Percentiles rank a stretch among this genome's conserved stretches.
Evolutionary conservation across 2,329 filamentous ascomycete genomes (phyloP).

Genomic region (Pseudogymnoascus sp.): DNA sequence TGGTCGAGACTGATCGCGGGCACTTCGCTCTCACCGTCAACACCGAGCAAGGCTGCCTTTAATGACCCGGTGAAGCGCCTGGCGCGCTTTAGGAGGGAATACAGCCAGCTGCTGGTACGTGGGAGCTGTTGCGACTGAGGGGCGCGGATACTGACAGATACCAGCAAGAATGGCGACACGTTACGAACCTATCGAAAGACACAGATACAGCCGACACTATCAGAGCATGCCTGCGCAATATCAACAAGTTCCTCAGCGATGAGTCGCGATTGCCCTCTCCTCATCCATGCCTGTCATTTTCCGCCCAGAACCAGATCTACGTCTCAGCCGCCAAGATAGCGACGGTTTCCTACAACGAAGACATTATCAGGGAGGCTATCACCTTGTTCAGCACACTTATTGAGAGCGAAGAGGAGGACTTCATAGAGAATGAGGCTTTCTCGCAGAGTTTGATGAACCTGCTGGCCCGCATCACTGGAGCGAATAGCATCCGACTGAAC

Average conservation of each 20-base stretch:
- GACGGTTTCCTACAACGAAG: slow-evolving; percentile 74
- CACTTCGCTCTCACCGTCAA: slow-evolving; percentile 48
- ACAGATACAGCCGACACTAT: slow-evolving; percentile 56
- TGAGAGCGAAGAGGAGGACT: slow-evolving; percentile 93
- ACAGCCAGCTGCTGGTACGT: slow-evolving; percentile 53
- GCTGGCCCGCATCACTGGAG: slow-evolving; percentile 69
- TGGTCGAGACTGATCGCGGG: slow-evolving; percentile 63
- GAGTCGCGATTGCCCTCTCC: slow-evolving; percentile 83
- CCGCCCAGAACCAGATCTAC: slow-evolving; percentile 81
- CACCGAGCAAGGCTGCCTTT: slow-evolving; percentile 52
- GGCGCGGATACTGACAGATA: slow-evolving; percentile 11
- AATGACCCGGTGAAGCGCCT: slow-evolving; percentile 58
- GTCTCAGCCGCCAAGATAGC: slow-evolving; percentile 85
- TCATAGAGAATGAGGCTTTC: slow-evolving; percentile 80
- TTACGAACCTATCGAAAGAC: slow-evolving; percentile 54
- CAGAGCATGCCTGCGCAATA: slow-evolving; percentile 56
- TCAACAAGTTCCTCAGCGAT: slow-evolving; percentile 70
- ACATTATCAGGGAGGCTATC: slow-evolving; percentile 77
- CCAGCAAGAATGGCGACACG: slow-evolving; percentile 54
- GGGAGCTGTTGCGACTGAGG: neutral
- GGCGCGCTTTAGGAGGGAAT: slow-evolving; percentile 62
- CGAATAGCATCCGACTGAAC: slow-evolving; percentile 65
- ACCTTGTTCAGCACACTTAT: slow-evolving; percentile 85
- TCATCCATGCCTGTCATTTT: slow-evolving; percentile 86
- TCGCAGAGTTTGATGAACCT: slow-evolving; percentile 83